A percentile compares a stretch with the other conserved stretches of the same genome.
Evolutionary conservation across 345 rosid genomes (phyloP).

Genomic region (Pugionium cornutum): DNA sequence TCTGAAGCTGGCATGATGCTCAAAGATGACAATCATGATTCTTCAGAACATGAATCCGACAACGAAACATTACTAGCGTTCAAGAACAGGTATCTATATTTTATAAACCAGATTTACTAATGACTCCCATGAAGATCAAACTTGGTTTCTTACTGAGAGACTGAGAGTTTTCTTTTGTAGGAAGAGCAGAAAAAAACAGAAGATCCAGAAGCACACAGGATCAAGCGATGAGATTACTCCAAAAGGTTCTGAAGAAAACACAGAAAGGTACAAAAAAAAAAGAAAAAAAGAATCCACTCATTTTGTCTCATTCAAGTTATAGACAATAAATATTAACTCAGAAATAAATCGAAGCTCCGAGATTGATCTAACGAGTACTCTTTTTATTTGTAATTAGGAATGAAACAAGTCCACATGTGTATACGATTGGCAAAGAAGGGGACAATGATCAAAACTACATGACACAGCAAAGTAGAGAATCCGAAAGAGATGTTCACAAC

Average conservation of each 20-base stretch:
- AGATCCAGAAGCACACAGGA: constrained; percentile 32
- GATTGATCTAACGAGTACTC: constrained; percentile 9
- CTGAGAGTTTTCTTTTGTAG: constrained; percentile 22
- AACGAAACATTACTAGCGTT: constrained; percentile 66
- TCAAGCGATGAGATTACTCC: constrained; percentile 25
- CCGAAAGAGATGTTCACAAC: constrained; percentile 26
- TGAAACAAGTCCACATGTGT: constrained; percentile 15
- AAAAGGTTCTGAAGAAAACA: constrained; percentile 31
- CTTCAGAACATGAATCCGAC: constrained; percentile 46
- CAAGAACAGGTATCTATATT: constrained; percentile 57
- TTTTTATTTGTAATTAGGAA: constrained; percentile 39
- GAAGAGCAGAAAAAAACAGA: constrained; percentile 21
- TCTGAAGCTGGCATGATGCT: constrained; percentile 45
- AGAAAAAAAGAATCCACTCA: neutral
- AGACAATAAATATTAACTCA: constrained; percentile 19
- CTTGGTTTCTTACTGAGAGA: neutral
- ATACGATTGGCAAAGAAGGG: constrained; percentile 15
- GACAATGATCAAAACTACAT: constrained; percentile 25
- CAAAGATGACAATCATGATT: constrained; percentile 51
- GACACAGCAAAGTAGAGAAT: constrained; percentile 19
- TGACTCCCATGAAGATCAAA: constrained; percentile 15
- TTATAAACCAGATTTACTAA: neutral
- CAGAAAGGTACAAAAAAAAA: constrained; percentile 40
- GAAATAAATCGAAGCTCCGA: neutral
- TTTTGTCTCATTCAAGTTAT: neutral